Conservation (phyloP, 352 stramenopile genomes). For the Globisporangium middletonii region DNA sequence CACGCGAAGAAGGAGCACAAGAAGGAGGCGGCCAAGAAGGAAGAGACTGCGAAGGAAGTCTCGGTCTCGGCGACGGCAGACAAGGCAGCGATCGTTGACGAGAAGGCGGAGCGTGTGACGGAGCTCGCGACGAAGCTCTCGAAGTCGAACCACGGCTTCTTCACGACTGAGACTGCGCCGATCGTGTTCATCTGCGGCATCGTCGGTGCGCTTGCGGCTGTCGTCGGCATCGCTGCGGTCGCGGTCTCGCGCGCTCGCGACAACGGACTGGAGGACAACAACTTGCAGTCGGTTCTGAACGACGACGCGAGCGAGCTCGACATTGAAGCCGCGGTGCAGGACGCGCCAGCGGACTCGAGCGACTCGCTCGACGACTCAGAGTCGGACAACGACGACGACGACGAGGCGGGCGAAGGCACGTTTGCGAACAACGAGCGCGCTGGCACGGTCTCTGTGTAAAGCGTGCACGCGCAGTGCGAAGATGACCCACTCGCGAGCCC, state of each 20-base stretch:
- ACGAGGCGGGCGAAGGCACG: constrained; percentile 46
- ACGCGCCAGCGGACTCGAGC: constrained; percentile 27
- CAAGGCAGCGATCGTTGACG: background rate
- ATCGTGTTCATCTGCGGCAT: constrained; percentile 61
- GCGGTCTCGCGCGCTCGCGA: constrained; percentile 29
- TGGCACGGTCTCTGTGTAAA: constrained; percentile 21
- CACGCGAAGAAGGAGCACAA: constrained; percentile 1
- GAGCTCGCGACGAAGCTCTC: constrained; percentile 58
- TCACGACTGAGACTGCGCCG: constrained; percentile 30
- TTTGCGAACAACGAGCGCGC: constrained; percentile 42
- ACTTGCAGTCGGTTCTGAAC: constrained; percentile 33
- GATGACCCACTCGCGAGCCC: background rate
- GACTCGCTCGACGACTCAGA: constrained; percentile 49
- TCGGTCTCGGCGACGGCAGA: background rate
- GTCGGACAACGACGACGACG: constrained; percentile 32
- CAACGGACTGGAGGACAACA: constrained; percentile 14
- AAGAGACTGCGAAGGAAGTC: background rate
- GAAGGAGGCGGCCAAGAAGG: constrained; percentile 4
- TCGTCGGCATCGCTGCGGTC: constrained; percentile 56
- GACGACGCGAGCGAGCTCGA: constrained; percentile 43
- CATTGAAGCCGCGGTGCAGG: constrained; percentile 39
- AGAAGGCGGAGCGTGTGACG: constrained; percentile 29
- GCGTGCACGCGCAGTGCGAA: background rate
- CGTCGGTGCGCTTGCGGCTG: constrained; percentile 55
- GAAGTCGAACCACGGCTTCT: constrained; percentile 25